Base-by-base conservation (phyloP, 768 basidiomycete genomes). In the Lactarius pseudohatsudake region DNA sequence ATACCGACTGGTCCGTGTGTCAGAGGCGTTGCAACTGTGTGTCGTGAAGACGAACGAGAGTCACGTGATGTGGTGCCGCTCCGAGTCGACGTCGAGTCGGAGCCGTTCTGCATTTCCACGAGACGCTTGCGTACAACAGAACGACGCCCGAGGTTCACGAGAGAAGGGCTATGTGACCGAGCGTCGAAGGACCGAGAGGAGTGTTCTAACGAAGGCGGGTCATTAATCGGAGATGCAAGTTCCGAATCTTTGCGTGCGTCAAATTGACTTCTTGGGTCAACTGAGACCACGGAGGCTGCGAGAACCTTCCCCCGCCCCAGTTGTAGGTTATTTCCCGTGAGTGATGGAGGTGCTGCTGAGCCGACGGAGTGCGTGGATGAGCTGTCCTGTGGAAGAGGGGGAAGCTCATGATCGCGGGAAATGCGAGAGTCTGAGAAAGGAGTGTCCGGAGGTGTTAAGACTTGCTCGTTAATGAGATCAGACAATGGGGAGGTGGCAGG, bases 71-170 rank as follows among this genome's bases (percentile, higher is more conserved):
- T 18, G 15, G 62, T 50, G 34, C 32, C 16, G n/a, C 43, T 28
- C 36, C 36, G 36, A 38, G 11, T 38, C 4, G 53, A 59, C 2
- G 28, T 55, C 26, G 57, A 36, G 34, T 38, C 20, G 32, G 57
- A 36, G 34, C 45, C 20, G 32, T 5, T 22, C 71, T 87, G 81
- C 13, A 90, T 83, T 70, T 89, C 82, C 11, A 85, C 85, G 16
- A 89, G 80, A 41, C 89, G 85, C 68, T 86, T 84, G 66, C 82
- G 84, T 56, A 91, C 89, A 28, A 90, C 82, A 8, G 87, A 89
- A 45, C 84, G 75, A 62, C 81, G 80, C 65, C 81, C 83, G 18
- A 90, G 79, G 64, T 88, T 85, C 32, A 81, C 76, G 54, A 90
- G 84, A 9, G 88, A 90, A 5, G 87, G 85, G 64, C 85, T 88